phyloP scores from a whole-genome alignment of 2,329 filamentous ascomycete species.

The Catunica adiposa region DNA sequence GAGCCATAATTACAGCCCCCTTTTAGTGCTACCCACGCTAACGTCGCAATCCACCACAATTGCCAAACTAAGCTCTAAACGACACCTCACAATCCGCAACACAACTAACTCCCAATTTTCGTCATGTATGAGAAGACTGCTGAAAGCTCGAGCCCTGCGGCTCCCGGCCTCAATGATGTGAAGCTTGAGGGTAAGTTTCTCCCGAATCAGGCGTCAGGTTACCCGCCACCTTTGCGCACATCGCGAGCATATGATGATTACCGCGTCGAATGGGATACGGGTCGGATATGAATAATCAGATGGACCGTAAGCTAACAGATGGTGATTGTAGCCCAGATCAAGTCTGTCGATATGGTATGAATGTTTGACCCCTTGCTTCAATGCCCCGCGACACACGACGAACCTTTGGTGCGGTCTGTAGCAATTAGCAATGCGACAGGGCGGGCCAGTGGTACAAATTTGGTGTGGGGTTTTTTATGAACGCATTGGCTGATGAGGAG shows the following conservation, averaged over 20 bases:
- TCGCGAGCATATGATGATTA: background rate
- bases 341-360: conserved; percentile 93
- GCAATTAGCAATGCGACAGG: no score
- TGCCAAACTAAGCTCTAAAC: background rate
- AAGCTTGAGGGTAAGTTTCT: conserved; percentile 12
- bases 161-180: conserved; percentile 11
- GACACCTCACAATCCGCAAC: background rate
- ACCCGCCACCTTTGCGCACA: background rate
- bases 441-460: no score
- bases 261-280: no score
- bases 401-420: background rate
- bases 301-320: background rate
- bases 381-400: background rate
- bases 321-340: conserved; percentile 68
- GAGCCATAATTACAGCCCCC: background rate
- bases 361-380: background rate
- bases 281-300: background rate
- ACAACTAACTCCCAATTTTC: background rate
- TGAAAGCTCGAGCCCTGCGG: conserved; percentile 11
- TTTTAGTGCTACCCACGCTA: background rate
- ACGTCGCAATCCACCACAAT: background rate
- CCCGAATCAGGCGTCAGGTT: background rate
- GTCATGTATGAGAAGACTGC: conserved; percentile 12
- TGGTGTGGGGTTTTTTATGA: background rate
- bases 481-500: background rate